Evolutionary conservation across 345 rosid species (phyloP), one percentile per base, ranked within the genome.

Genomic region (Pugionium cornutum): DNA sequence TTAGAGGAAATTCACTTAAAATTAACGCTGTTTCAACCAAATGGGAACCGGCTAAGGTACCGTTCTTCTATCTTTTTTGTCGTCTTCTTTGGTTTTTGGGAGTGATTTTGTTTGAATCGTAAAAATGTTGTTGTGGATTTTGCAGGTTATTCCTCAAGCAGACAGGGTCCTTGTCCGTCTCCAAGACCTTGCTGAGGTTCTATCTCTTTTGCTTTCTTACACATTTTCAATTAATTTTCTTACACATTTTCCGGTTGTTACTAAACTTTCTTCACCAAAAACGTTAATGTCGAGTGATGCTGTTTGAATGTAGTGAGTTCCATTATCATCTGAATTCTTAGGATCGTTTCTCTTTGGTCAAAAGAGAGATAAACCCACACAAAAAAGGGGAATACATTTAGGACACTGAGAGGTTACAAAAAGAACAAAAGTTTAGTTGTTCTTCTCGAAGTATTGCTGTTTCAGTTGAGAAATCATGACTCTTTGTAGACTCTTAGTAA

Each of bases 81-180:
- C 25, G 34, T n/a, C 49, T 58, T 9, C 8, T 35, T 67, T 42
- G 46, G 8, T 4, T n/a, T 27, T 42, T 58, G 4, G 1, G 27
- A 9, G 28, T 58, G 50, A 25, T 53, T 27, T 66, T 43, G 67
- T 11, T 49, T 7, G 2, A 26, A 18, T 53, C 1, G 0, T 41
- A 29, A 25, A 46, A 36, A 35, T 62, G 42, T 41, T 40, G 40
- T 32, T 18, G 40, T 44, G 39, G 11, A 49, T 32, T 31, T 74
- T 66, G 61, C 54, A 90, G 95, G 89, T 90, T 62, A 83, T 82
- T 76, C 91, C 97, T 6, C 97, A 90, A 81, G 88, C 92, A 69
- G 95, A 90, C 40, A 84, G 97, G 59, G 92, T 88, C 51, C 89
- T 90, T 26, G 75, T 86, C 53, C 92, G 92, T 67, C 91, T 90